These are phyloP conservation scores for Boletellus ananas DNA, from an alignment of 768 basidiomycete species.

Conservation along the genomic window DNA sequence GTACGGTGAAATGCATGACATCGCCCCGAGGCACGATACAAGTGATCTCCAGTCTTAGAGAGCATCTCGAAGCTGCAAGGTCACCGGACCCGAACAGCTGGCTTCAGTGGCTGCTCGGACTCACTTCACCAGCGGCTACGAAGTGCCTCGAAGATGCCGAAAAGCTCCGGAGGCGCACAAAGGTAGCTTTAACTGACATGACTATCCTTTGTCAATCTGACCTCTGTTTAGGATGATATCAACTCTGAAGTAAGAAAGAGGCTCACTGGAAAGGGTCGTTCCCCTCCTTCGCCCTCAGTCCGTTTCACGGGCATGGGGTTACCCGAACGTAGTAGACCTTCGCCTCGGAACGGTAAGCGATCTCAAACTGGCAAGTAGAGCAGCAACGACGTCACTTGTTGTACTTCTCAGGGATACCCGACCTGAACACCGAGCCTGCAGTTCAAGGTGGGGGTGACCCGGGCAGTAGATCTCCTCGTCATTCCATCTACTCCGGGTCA, in stretches of 20 bases:
- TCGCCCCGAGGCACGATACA: not conserved
- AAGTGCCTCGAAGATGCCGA: constrained; percentile 4
- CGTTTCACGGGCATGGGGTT: not conserved
- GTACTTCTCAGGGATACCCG: not conserved
- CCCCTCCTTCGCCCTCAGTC: not conserved
- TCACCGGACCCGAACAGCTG: not conserved
- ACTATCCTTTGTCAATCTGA: not conserved
- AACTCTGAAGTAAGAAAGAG: not conserved
- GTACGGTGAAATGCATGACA: not conserved
- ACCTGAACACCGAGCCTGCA: not conserved
- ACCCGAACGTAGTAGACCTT: not conserved
- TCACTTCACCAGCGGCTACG: constrained; percentile 1
- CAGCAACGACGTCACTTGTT: not conserved
- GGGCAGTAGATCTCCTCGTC: not conserved
- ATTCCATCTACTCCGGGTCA: not conserved
- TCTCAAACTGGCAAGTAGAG: not conserved
- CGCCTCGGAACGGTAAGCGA: not conserved
- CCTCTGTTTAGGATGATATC: constrained; percentile 1
- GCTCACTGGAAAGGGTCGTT: not conserved
- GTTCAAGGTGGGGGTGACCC: no score
- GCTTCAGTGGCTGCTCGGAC: not conserved
- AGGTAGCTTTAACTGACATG: not conserved
- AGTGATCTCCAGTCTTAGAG: constrained; percentile 9
- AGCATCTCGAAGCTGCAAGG: not conserved
- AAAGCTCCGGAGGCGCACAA: constrained; percentile 4